These are phyloP conservation scores for Boechera divaricarpa DNA, from an alignment of 345 rosid genomes.

Conservation along the genomic window DNA sequence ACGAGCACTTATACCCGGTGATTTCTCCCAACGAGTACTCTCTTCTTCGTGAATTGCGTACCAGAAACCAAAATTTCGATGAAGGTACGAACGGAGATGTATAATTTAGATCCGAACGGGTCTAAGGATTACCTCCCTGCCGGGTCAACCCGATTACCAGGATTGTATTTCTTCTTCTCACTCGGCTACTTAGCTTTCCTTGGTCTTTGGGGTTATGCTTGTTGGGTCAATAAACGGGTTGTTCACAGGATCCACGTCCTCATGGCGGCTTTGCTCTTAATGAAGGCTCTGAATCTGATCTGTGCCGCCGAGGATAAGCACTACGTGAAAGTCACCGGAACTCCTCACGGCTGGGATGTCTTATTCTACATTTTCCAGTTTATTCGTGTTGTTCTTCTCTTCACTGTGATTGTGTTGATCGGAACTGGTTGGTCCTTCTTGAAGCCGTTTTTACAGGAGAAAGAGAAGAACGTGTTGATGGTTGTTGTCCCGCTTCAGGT, in stretches of 20 bases:
- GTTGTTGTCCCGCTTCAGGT: slow-evolving; percentile 96
- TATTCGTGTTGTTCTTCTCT: slow-evolving; percentile 81
- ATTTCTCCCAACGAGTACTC: slow-evolving; percentile 76
- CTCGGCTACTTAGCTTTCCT: slow-evolving; percentile 63
- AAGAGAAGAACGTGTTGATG: slow-evolving; percentile 97
- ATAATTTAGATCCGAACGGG: slow-evolving; percentile 64
- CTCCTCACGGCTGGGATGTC: slow-evolving; percentile 97
- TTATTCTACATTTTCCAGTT: slow-evolving; percentile 89
- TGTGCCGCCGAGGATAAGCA: slow-evolving; percentile 90
- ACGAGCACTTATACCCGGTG: slow-evolving; percentile 65
- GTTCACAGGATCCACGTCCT: slow-evolving; percentile 85
- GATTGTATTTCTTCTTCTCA: slow-evolving; percentile 61
- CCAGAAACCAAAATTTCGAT: slow-evolving; percentile 76
- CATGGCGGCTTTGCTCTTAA: slow-evolving; percentile 73
- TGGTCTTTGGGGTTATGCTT: slow-evolving; percentile 66
- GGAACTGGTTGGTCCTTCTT: slow-evolving; percentile 98
- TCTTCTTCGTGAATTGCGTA: slow-evolving; percentile 81
- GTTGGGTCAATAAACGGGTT: slow-evolving; percentile 54
- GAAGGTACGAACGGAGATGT: slow-evolving; percentile 76
- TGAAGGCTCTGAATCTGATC: slow-evolving; percentile 88
- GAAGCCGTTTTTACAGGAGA: slow-evolving; percentile 93
- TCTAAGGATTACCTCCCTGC: slow-evolving; percentile 79
- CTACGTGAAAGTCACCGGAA: slow-evolving; percentile 82
- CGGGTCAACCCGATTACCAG: slow-evolving; percentile 77
- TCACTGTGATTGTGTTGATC: slow-evolving; percentile 91